Evolutionary conservation across 208 protist genomes (phyloP).

Genomic region (Lotmaria passim): DNA sequence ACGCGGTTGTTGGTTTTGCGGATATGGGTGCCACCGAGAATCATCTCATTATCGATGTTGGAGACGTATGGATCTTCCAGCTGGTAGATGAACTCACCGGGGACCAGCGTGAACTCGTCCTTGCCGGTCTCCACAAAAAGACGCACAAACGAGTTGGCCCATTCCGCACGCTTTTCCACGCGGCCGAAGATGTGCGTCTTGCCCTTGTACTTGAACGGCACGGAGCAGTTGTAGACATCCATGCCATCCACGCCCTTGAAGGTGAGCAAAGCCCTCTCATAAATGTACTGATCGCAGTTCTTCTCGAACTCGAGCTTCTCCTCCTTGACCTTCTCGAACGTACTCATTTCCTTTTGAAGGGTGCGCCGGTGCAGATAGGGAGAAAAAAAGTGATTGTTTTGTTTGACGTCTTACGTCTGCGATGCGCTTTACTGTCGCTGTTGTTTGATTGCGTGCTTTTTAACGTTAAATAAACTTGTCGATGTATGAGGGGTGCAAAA

Average conservation of each 20-base stretch:
- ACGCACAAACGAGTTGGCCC: constrained; percentile 64
- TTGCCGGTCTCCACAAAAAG: constrained; percentile 61
- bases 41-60: constrained; percentile 47
- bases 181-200: constrained; percentile 59
- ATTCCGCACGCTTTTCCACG: constrained; percentile 59
- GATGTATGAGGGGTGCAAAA: not conserved
- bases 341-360: constrained; percentile 33
- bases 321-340: constrained; percentile 45
- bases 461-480: not conserved
- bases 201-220: constrained; percentile 60
- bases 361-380: not conserved
- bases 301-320: constrained; percentile 52
- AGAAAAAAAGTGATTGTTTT: not conserved
- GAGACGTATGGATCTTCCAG: constrained; percentile 59
- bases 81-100: constrained; percentile 34
- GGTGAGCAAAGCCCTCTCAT: constrained; percentile 53
- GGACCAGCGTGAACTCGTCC: constrained; percentile 59
- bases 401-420: not conserved
- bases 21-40: constrained; percentile 61
- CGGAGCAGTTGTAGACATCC: constrained; percentile 79
- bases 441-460: not conserved
- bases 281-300: constrained; percentile 44
- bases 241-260: constrained; percentile 72
- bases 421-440: not conserved
- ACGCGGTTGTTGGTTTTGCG: constrained; percentile 52